Conservation (phyloP, 495 filamentous ascomycete genomes). For the Halenospora varia region DNA sequence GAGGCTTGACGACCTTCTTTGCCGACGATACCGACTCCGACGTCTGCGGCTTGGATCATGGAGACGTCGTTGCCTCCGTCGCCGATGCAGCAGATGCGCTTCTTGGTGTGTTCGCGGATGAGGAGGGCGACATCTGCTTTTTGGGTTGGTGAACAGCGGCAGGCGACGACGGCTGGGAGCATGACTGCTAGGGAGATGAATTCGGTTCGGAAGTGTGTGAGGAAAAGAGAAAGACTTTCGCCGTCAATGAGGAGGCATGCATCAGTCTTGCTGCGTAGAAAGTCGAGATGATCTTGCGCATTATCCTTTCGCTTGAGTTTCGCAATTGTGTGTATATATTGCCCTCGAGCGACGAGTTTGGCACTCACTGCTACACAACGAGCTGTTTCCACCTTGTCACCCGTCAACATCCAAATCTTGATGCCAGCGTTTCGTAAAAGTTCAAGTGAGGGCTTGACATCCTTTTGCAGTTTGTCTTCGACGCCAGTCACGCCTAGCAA, state of each 20-base stretch:
- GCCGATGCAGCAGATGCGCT: constrained; percentile 93
- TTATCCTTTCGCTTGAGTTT: constrained; percentile 74
- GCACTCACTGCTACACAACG: constrained; percentile 93
- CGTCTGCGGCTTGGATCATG: constrained; percentile 98
- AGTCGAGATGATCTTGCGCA: constrained; percentile 81
- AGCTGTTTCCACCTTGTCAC: constrained; percentile 98
- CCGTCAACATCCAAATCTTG: constrained; percentile 99
- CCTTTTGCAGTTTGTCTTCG: constrained; percentile 90
- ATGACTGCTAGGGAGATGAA: constrained; percentile 88
- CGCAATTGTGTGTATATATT: constrained; percentile 92
- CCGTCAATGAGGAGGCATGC: constrained; percentile 91
- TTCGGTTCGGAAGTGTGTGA: constrained; percentile 71
- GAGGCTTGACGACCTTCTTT: constrained; percentile 96
- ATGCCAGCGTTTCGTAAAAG: constrained; percentile 97
- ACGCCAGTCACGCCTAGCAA: constrained; percentile 95
- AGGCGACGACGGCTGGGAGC: constrained; percentile 90
- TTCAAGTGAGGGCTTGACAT: constrained; percentile 93
- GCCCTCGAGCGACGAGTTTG: constrained; percentile 89
- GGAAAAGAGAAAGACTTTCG: constrained; percentile 77
- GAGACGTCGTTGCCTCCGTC: constrained; percentile 98
- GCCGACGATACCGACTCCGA: constrained; percentile 96
- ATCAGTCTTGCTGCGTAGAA: constrained; percentile 85
- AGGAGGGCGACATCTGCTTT: constrained; percentile 91
- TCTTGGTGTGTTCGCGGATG: constrained; percentile 88
- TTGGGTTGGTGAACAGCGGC: constrained; percentile 94